phyloP scores from a whole-genome alignment of 371 early-diverging fungal genomes.

The Mucor lusitanicus region DNA sequence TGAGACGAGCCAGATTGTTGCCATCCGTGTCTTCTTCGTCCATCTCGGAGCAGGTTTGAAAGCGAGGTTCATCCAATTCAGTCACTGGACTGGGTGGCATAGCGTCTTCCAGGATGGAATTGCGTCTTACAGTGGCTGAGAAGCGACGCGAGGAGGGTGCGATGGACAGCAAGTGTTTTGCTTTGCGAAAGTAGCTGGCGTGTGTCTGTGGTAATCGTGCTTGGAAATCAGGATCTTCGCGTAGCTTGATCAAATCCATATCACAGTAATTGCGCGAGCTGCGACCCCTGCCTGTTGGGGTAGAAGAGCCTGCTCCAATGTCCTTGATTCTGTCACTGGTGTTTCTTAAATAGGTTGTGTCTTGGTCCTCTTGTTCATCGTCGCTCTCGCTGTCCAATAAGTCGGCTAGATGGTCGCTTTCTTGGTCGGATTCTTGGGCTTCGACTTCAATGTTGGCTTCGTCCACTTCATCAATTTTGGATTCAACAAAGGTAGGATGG shows the following conservation, averaged over 20 bases:
- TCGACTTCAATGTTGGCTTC: slow-evolving; percentile 20
- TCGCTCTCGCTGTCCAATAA: slow-evolving; percentile 19
- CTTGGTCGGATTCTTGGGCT: neutral
- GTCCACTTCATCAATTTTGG: slow-evolving; percentile 25
- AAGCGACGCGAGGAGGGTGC: slow-evolving; percentile 28
- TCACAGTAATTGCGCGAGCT: neutral
- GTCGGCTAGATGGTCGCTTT: slow-evolving; percentile 23
- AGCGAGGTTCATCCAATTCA: slow-evolving; percentile 26
- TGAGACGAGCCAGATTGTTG: slow-evolving; percentile 14
- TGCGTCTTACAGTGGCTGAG: slow-evolving; percentile 32
- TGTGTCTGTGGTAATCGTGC: slow-evolving; percentile 25
- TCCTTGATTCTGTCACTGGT: slow-evolving; percentile 10
- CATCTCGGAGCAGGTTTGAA: slow-evolving; percentile 21
- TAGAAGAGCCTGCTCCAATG: slow-evolving; percentile 13
- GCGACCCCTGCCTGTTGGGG: slow-evolving; percentile 5
- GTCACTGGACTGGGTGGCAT: slow-evolving; percentile 24
- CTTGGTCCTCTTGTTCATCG: slow-evolving; percentile 1
- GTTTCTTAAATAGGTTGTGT: neutral
- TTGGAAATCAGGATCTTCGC: slow-evolving; percentile 40
- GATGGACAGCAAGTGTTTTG: slow-evolving; percentile 31
- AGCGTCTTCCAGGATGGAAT: slow-evolving; percentile 39
- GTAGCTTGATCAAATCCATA: slow-evolving; percentile 20
- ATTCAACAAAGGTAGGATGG: slow-evolving; percentile 31
- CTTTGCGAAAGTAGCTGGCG: slow-evolving; percentile 41
- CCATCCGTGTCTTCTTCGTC: slow-evolving; percentile 16